Base-by-base conservation (phyloP, 805 yeast species). In the Starmerella scarabaei region DNA sequence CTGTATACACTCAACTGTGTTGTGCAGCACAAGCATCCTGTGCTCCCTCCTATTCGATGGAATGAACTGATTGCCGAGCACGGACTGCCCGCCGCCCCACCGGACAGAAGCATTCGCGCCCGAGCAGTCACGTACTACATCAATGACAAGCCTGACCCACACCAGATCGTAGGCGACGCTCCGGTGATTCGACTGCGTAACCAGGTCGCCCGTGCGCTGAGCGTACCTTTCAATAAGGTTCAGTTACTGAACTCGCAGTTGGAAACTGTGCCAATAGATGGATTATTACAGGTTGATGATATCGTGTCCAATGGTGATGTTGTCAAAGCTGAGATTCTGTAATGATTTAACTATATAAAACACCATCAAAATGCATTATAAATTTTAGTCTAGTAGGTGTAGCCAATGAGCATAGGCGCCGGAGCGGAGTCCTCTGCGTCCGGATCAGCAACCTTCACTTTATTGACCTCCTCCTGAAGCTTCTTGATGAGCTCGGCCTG, bases 401-500 rank as follows among this genome's bases (percentile, higher is more conserved):
- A 53, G 35, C 56, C 56, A 29, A 88, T 71, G 75, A 86, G 67
- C 58, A 86, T 70, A 11, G 63, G 57, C 44, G 85, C 79, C 55
- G 77, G 80, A 8, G 77, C 78, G 30, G 66, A 71, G 37, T 68
- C 73, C 28, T 71, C 73, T 7, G 63, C 68, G 14, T 57, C 53
- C n/a, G 52, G 50, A 24, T 51, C 59, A 42, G 63, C 64, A 50
- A 72, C 77, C 42, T 73, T 69, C 35, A 71, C 74, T 62, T 91
- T 76, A 50, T 67, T 75, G 56, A 77, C 74, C 59, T 82, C 69
- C 54, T 82, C 91, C 39, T 67, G 67, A 49, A 80, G 68, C 38
- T 86, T 67, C 58, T 71, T 80, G 50, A 72, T 65, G 45, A 85
- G 60, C 45, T 72, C 68, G 51, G 72, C 73, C 62, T 81, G 85